Conservation (phyloP, 2,329 filamentous ascomycete genomes). For the Falciphora oryzae region DNA sequence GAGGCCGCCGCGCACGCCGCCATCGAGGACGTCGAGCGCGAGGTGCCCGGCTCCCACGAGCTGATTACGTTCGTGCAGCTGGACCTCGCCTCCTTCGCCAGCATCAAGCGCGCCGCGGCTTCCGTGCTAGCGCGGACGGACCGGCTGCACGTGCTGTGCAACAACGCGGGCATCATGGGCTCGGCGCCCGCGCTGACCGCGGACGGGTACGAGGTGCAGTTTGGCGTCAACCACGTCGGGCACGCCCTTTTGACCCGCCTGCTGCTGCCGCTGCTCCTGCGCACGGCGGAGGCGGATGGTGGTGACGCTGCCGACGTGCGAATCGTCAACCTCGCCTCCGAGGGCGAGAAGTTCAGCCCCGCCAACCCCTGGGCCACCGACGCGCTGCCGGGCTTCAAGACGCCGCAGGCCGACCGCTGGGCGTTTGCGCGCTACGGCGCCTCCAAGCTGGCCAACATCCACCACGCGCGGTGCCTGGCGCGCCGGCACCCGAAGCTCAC, state of each 20-base stretch:
- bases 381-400: slow-evolving; percentile 21
- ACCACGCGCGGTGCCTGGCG: slow-evolving; percentile 27
- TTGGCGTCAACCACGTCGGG: slow-evolving; percentile 42
- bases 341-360: slow-evolving; percentile 12
- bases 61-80: slow-evolving; percentile 30
- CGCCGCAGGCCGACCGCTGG: slow-evolving; percentile 15
- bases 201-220: slow-evolving; percentile 41
- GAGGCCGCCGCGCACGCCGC: slow-evolving; percentile 29
- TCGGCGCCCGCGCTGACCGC: slow-evolving; percentile 27
- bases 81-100: slow-evolving; percentile 39
- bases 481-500: slow-evolving; percentile 12
- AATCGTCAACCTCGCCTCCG: slow-evolving; percentile 20
- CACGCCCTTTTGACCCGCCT: slow-evolving; percentile 36
- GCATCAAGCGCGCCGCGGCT: slow-evolving; percentile 33
- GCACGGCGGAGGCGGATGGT: slow-evolving; percentile 15
- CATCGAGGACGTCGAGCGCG: slow-evolving; percentile 30
- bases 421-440: slow-evolving; percentile 32
- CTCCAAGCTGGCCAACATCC: slow-evolving; percentile 39
- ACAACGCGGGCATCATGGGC: slow-evolving; percentile 41
- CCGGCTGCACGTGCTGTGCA: slow-evolving; percentile 38
- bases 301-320: slow-evolving; percentile 17
- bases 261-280: slow-evolving; percentile 22
- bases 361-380: slow-evolving; percentile 13
- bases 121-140: slow-evolving; percentile 25
- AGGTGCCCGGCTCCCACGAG: slow-evolving; percentile 15